Percentiles rank a stretch among this genome's conserved stretches.
Conservation (phyloP, 345 rosid genomes). For the Pistacia vera region DNA sequence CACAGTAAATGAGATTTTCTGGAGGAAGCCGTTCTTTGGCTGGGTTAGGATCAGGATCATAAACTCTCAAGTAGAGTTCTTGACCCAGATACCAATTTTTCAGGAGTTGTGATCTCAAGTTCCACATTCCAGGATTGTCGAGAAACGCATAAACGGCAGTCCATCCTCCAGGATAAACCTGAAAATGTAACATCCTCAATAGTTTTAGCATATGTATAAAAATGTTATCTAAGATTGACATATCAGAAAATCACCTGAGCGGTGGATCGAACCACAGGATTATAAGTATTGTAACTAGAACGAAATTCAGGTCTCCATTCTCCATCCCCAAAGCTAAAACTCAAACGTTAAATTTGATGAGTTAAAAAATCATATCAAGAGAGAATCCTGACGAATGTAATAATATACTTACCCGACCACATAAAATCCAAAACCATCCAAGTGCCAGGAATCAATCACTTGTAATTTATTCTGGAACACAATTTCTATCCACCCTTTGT, state of each 20-base stretch:
- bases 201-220: neutral
- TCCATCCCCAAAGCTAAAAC: conserved; percentile 53
- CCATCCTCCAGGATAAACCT: conserved; percentile 78
- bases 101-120: conserved; percentile 73
- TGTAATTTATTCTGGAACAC: conserved; percentile 42
- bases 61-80: conserved; percentile 69
- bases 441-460: conserved; percentile 54
- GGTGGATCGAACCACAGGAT: conserved; percentile 77
- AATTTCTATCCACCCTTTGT: conserved; percentile 52
- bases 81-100: conserved; percentile 76
- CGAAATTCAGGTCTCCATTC: conserved; percentile 54
- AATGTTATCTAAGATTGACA: neutral
- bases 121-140: conserved; percentile 98
- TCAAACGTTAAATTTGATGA: no score
- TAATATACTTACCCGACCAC: conserved; percentile 45
- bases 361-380: neutral
- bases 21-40: conserved; percentile 65
- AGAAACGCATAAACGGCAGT: conserved; percentile 60
- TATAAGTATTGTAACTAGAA: conserved; percentile 43
- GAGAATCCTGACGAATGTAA: no score
- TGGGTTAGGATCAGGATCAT: conserved; percentile 67
- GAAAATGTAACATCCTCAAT: neutral
- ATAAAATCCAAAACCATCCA: conserved; percentile 61
- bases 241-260: conserved; percentile 33
- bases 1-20: conserved; percentile 59